phyloP scores from a whole-genome alignment of 441 rosid species.

The Pelargonium cotyledonis region DNA sequence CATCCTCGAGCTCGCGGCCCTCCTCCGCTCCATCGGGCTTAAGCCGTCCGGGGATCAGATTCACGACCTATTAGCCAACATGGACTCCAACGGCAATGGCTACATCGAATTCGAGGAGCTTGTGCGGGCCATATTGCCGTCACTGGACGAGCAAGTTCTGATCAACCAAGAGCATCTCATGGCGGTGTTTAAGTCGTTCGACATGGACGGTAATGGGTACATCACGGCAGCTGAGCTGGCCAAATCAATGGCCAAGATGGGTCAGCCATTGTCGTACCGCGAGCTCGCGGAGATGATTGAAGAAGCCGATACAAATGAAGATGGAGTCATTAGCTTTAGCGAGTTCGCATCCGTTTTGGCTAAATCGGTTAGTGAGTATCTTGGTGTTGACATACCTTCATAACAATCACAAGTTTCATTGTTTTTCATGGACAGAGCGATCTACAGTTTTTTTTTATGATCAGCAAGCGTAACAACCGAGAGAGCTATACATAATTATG shows the following conservation, averaged over 20 bases:
- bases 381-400: slow-evolving; percentile 36
- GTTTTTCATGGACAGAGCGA: too few species aligned
- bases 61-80: slow-evolving; percentile 41
- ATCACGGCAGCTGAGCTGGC: slow-evolving; percentile 58
- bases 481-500: too few species aligned
- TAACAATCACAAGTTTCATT: too few species aligned
- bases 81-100: slow-evolving; percentile 70
- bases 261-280: slow-evolving; percentile 51
- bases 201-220: slow-evolving; percentile 60
- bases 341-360: slow-evolving; percentile 56
- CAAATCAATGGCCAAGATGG: slow-evolving; percentile 67
- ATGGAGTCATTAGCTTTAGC: slow-evolving; percentile 49
- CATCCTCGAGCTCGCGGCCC: slow-evolving; percentile 58
- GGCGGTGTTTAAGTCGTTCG: slow-evolving; percentile 52
- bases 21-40: slow-evolving; percentile 56
- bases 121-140: slow-evolving; percentile 39
- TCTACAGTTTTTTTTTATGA: too few species aligned
- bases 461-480: too few species aligned
- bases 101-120: slow-evolving; percentile 57
- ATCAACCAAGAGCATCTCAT: slow-evolving; percentile 44
- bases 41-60: slow-evolving; percentile 61
- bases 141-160: slow-evolving; percentile 36
- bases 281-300: slow-evolving; percentile 54
- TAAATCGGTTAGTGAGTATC: slow-evolving; percentile 70
- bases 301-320: slow-evolving; percentile 56